Conservation (phyloP, 2,329 filamentous ascomycete species). For the Epichloe aotearoae region DNA sequence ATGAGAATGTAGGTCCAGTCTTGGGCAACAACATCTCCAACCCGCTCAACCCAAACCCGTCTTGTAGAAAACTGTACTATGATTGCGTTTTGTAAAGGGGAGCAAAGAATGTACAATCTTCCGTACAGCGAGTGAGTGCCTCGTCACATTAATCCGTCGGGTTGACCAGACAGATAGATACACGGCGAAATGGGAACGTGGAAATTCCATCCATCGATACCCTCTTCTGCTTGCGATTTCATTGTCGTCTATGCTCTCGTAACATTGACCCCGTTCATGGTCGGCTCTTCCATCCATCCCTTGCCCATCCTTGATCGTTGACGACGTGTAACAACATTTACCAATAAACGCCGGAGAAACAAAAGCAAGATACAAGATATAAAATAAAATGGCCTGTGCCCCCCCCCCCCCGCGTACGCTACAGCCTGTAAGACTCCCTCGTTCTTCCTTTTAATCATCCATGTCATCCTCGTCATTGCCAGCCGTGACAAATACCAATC, state of each 20-base stretch:
- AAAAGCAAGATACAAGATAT: background rate
- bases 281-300: background rate
- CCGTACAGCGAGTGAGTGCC: too few species aligned
- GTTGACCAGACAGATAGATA: too few species aligned
- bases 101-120: background rate
- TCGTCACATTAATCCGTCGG: too few species aligned
- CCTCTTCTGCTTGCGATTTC: background rate
- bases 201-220: background rate
- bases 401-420: background rate
- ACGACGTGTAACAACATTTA: too few species aligned
- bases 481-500: slow-evolving; percentile 57
- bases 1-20: slow-evolving; percentile 26
- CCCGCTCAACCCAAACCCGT: too few species aligned
- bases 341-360: background rate
- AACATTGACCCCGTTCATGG: background rate
- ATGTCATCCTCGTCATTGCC: slow-evolving; percentile 40
- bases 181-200: background rate
- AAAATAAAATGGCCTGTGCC: slow-evolving; percentile 7
- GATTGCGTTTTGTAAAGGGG: background rate
- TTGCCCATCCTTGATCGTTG: background rate
- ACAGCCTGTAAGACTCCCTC: background rate
- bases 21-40: too few species aligned
- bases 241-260: background rate
- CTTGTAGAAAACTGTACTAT: background rate
- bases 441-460: slow-evolving; percentile 20